Base-by-base conservation (phyloP, 2,329 filamentous ascomycete genomes). In the Ophiostoma triangulosporum region DNA sequence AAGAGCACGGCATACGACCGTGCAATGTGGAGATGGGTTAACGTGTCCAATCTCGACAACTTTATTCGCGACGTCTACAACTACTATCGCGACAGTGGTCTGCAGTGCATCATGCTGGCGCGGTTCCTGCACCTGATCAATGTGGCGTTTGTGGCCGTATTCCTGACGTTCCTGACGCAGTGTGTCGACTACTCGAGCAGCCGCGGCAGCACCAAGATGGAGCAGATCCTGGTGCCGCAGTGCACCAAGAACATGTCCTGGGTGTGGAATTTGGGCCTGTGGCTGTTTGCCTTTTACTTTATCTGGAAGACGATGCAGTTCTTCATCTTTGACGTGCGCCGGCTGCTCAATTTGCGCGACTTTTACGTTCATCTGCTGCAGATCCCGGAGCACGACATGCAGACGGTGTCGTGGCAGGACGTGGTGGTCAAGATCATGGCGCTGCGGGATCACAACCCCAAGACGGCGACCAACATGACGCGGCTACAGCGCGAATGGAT, bases 331-430 rank as follows among this genome's bases (percentile, higher is more conserved):
- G 86, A 91, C 62, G 73, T 89, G 26, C 81, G 84, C 29, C 79
- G 86, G 15, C 73, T 96, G 26, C 71, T 78, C 54, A 76, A 87
- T 50, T 83, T 95, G 69, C 86, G 88, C 58, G 84, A 93, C 65
- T 96, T 95, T 66, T 96, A 88, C 64, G 74, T 82, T 27, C 75
- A 94, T 63, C 76, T 95, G 4, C 78, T 96, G 9, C 84, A 86
- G 36, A 88, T 96, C 43, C 86, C 86, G 0, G 77, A 80, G 55
- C 76, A 84, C 54, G 90, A 96, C 61, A 93, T 96, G 70, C 90
- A 96, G 66, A 94, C 88, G 0, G 86, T 95, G 50, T 91, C 90
- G 6, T 96, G 90, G 90, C 88, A 95, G 64, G 85, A 93, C 59
- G 78, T 95, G 26, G 89, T 96, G 22, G 85, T 81, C 56, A 83